Evolutionary conservation across 83 land plant species (phyloP).

Genomic region (Diphasiastrum complanatum): DNA sequence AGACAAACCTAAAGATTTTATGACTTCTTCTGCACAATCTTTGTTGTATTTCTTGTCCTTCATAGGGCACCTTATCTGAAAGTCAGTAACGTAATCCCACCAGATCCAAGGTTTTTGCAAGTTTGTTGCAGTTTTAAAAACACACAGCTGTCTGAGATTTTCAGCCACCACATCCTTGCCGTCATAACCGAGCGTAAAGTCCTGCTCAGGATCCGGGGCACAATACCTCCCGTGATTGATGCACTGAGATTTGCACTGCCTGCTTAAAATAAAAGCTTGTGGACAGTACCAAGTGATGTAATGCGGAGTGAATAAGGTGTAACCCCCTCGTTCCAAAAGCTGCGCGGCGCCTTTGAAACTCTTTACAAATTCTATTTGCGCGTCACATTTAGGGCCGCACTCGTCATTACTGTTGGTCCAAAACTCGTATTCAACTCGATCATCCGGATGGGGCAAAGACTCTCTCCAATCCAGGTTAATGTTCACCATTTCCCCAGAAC

Average conservation of each 20-base stretch:
- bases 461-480: conserved; percentile 15
- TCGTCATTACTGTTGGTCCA: too few species aligned
- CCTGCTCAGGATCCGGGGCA: conserved; percentile 16
- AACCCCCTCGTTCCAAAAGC: conserved; percentile 7
- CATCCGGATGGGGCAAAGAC: conserved; percentile 16
- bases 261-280: conserved; percentile 9
- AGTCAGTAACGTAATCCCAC: too few species aligned
- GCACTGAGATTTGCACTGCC: too few species aligned
- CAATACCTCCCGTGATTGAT: conserved; percentile 16
- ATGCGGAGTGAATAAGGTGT: too few species aligned
- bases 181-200: conserved; percentile 11
- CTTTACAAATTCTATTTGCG: conserved; percentile 11
- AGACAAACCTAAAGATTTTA: too few species aligned
- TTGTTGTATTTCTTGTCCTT: too few species aligned
- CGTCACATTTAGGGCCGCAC: too few species aligned
- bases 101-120: too few species aligned
- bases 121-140: conserved; percentile 3
- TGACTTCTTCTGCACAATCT: too few species aligned
- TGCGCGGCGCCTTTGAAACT: conserved; percentile 15
- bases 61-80: too few species aligned
- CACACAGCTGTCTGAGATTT: conserved; percentile 14
- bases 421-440: conserved; percentile 12
- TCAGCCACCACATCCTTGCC: conserved; percentile 14
- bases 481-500: conserved; percentile 2
- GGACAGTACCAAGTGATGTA: too few species aligned